Evolutionary conservation across 1,284 basidiomycete species (phyloP), one percentile per base, ranked within the genome.

Genomic region (Thelephora terrestris): DNA sequence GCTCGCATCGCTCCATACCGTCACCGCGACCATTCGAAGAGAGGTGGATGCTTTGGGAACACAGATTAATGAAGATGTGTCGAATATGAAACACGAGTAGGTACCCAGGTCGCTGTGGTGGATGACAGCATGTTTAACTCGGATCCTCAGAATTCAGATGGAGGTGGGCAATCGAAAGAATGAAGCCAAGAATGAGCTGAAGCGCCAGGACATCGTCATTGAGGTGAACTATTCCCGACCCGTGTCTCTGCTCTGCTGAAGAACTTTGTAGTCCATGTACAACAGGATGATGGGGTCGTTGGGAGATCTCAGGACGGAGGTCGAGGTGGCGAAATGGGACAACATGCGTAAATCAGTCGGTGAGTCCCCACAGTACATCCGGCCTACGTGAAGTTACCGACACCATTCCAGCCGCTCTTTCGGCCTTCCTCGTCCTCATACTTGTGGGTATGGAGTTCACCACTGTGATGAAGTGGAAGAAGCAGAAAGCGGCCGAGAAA

Each of bases 151-250:
- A 59, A 88, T 95, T 50, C 92, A 98, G 64, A 91, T 99, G 76
- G 95, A 99, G 51, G 76, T 98, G 57, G 93, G 96, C 62, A 92
- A 83, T 54, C 76, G 94, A 51, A 98, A 95, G 70, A 89, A 87
- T 56, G 96, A 99, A 63, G 80, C 85, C n/a, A 88, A 85, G 61
- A 77, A 84, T 12, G 92, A 96, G 50, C 66, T 90, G 56, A 97
- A 96, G 68, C 75, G 76, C 40, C 81, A 87, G 57, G 93, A 95
- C 58, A 87, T 97, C 51, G 73, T 76, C 27, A 90, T 96, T 49
- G 93, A 98, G 78, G 94, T 91, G 39, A 43, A 70, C 59, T 18
- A 49, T 46, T 7, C 12, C 24, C 18, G 35, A 16, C 20, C 3
- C 42, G n/a, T 36, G 10, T 14, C n/a, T 1, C 23, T 7, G 25